phyloP scores from a whole-genome alignment of 1,284 basidiomycete species.

The Pyrrhoderma noxium region DNA sequence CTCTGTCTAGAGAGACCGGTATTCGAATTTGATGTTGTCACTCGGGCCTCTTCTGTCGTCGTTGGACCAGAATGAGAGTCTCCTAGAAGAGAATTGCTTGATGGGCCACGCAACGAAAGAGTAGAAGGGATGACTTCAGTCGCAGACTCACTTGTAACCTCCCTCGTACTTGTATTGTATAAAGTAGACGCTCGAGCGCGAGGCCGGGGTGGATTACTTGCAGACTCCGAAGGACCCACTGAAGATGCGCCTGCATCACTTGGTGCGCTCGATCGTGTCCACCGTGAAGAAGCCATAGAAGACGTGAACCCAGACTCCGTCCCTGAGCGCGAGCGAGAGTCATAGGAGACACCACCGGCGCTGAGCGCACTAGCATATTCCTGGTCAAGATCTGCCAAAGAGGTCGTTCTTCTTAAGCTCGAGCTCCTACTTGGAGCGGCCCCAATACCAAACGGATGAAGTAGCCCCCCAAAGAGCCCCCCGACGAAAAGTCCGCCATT shows the following conservation, averaged over 20 bases:
- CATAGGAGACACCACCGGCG: slow-evolving; percentile 10
- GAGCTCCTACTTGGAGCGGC: slow-evolving; percentile 58
- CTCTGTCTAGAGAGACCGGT: slow-evolving; percentile 44
- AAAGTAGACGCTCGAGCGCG: slow-evolving; percentile 25
- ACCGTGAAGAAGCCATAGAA: slow-evolving; percentile 13
- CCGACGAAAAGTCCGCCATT: no score
- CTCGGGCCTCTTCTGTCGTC: slow-evolving; percentile 17
- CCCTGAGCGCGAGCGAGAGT: slow-evolving; percentile 1
- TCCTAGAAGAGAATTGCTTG: slow-evolving; percentile 49
- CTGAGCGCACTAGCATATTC: slow-evolving; percentile 50
- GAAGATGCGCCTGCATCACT: slow-evolving; percentile 13
- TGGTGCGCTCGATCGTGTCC: slow-evolving; percentile 4
- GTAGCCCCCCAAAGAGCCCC: slow-evolving; percentile 34
- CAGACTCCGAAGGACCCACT: slow-evolving; percentile 5
- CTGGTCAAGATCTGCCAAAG: slow-evolving; percentile 67
- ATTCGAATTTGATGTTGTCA: slow-evolving; percentile 20
- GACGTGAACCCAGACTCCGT: slow-evolving; percentile 3
- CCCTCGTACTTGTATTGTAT: slow-evolving; percentile 19
- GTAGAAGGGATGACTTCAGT: slow-evolving; percentile 43
- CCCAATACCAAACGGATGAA: slow-evolving; percentile 52
- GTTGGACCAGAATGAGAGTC: slow-evolving; percentile 44
- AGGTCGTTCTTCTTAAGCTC: slow-evolving; percentile 60
- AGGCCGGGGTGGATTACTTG: slow-evolving; percentile 23
- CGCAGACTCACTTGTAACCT: slow-evolving; percentile 6
- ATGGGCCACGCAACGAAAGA: slow-evolving; percentile 46